These are phyloP conservation scores for Lichenothelia convexa DNA, from an alignment of 495 filamentous ascomycete species.

Conservation along the genomic window DNA sequence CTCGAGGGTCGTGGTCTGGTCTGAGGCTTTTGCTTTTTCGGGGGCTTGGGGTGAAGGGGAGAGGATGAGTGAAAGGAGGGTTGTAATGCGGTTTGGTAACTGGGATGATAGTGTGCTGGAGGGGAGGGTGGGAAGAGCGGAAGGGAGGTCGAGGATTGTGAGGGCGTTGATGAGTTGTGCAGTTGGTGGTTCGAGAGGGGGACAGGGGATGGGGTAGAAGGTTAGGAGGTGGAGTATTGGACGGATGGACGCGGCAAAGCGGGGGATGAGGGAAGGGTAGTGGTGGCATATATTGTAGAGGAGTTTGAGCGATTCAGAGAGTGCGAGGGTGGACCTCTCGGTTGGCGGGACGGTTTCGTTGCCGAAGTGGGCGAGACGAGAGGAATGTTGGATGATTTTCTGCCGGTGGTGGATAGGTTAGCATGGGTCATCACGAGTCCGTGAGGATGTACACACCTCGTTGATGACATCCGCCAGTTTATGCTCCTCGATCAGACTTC, in stretches of 20 bases:
- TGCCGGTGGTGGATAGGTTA: no score
- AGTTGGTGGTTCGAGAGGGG: constrained; percentile 40
- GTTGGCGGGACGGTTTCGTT: no score
- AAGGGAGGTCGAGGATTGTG: constrained; percentile 64
- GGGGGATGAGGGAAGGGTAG: constrained; percentile 35
- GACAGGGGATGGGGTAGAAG: constrained; percentile 31
- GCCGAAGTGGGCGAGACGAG: no score
- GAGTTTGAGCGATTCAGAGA: constrained; percentile 71
- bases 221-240: constrained; percentile 55
- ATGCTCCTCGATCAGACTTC: constrained; percentile 48
- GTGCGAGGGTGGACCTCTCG: no score
- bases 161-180: constrained; percentile 60
- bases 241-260: constrained; percentile 50
- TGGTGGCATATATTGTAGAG: constrained; percentile 74
- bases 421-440: background rate
- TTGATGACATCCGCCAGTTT: constrained; percentile 52
- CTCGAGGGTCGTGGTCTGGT: constrained; percentile 40
- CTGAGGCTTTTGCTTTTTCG: constrained; percentile 45
- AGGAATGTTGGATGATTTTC: constrained; percentile 11
- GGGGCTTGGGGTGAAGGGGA: constrained; percentile 43
- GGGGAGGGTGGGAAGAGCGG: constrained; percentile 3
- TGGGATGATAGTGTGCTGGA: no score
- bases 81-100: no score
- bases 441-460: constrained; percentile 11
- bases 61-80: constrained; percentile 60